Evolutionary conservation across 225 moss, liverwort and hornwort species (phyloP), one percentile per base, ranked within the genome.

Genomic region (Straminergon stramineum): DNA sequence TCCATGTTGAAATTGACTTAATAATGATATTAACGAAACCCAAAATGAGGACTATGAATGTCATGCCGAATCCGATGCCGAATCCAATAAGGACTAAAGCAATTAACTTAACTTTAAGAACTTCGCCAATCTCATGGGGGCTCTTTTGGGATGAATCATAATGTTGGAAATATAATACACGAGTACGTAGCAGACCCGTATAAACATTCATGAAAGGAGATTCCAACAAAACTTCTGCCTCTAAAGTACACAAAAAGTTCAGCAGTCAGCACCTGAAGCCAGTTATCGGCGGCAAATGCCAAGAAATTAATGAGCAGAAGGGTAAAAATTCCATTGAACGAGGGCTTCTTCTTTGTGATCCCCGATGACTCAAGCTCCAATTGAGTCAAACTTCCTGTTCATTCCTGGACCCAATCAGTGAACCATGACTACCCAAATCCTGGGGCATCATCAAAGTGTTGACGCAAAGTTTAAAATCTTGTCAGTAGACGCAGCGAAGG

Each of bases 271-370:
- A 98, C 97, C 95, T 96, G 93, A 84, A 98, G 93, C 95, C 94
- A 95, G 84, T 93, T 95, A 89, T 96, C 98, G 32, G 95, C 95
- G 31, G 90, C 96, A 91, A 94, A 98, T 75, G 95, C 94, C 85
- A 94, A 89, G 87, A 96, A 91, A 87, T 98, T 98, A 60, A 97
- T 87, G 64, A 98, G 98, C 75, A 98, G 82, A 83, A 98, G 94
- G 22, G 93, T 55, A 87, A 97, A 98, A 61, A 98, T 96, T 86
- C 96, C 98, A 89, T 98, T 95, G 22, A 95, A 98, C 23, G 98
- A 96, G 84, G 94, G 90, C 83, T 92, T 96, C 81, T 89, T 96
- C 87, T 89, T 95, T 6, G 35, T 19, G 68, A 30, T 75, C 77
- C 68, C 90, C 26, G 89, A 84, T 18, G 93, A 91, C 81, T 95